Conservation (phyloP, 768 basidiomycete species). For the Lyophyllum atratum region DNA sequence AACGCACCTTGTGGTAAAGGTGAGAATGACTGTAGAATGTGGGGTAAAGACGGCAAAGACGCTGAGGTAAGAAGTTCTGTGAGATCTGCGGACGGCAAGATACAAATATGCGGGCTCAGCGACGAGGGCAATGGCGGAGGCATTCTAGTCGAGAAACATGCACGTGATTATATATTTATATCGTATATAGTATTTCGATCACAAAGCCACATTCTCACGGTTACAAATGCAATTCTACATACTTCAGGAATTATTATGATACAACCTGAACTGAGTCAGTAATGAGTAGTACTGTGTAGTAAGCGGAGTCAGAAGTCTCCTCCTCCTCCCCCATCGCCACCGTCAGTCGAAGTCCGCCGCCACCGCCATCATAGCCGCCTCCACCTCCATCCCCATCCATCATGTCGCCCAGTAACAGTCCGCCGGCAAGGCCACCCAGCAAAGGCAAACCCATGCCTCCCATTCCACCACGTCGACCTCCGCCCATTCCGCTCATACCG, state of each 20-base stretch:
- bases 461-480: neutral
- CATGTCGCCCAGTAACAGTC: constrained; percentile 48
- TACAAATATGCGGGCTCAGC: constrained; percentile 79
- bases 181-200: neutral
- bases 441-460: constrained; percentile 28
- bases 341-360: too few relatives aligned
- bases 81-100: constrained; percentile 73
- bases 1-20: constrained; percentile 75
- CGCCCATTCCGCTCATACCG: too few relatives aligned
- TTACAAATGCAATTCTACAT: constrained; percentile 4
- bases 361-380: constrained; percentile 24
- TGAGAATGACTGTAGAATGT: constrained; percentile 83
- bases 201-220: neutral
- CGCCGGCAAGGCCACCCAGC: constrained; percentile 50
- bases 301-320: constrained; percentile 20
- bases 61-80: constrained; percentile 55
- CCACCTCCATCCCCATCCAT: constrained; percentile 34
- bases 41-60: constrained; percentile 67
- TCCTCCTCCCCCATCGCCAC: constrained; percentile 30
- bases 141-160: constrained; percentile 28
- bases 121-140: constrained; percentile 64
- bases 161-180: neutral
- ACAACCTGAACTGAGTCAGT: too few relatives aligned
- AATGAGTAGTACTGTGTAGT: too few relatives aligned
- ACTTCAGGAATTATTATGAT: too few relatives aligned